Evolutionary conservation across 2,329 filamentous ascomycete genomes (phyloP).

Genomic region (Paraconiothyrium brasiliense): DNA sequence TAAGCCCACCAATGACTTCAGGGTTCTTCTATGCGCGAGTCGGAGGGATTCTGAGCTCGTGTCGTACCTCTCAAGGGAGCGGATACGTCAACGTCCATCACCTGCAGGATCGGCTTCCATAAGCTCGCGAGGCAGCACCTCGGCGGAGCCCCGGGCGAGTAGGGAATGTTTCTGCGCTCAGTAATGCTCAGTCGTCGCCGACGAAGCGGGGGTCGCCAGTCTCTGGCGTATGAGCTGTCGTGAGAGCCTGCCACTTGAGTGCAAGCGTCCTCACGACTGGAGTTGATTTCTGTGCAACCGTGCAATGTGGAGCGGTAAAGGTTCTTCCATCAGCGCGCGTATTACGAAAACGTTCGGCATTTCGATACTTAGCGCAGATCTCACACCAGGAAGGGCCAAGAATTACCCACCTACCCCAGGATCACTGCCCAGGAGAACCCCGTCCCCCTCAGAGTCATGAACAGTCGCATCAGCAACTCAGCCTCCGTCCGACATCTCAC

Average conservation of each 20-base stretch:
- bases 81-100: not conserved
- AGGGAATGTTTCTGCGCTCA: not conserved
- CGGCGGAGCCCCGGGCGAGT: not conserved
- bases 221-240: not conserved
- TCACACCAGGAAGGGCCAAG: not conserved
- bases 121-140: not conserved
- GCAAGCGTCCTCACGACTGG: not conserved
- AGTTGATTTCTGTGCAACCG: not conserved
- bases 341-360: not conserved
- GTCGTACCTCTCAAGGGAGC: not conserved
- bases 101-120: conserved; percentile 5
- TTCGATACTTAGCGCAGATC: not conserved
- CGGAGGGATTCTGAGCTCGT: not conserved
- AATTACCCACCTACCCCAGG: not conserved
- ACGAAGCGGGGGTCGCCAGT: not conserved
- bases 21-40: not conserved
- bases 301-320: not conserved
- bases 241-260: not conserved
- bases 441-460: not conserved
- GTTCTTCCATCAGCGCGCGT: not conserved
- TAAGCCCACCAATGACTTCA: not conserved
- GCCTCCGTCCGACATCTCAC: not conserved
- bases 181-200: not conserved
- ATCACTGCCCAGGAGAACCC: not conserved
- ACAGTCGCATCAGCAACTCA: not conserved